Base-by-base conservation (phyloP, 352 stramenopile species). In the Pythium coloratum region DNA sequence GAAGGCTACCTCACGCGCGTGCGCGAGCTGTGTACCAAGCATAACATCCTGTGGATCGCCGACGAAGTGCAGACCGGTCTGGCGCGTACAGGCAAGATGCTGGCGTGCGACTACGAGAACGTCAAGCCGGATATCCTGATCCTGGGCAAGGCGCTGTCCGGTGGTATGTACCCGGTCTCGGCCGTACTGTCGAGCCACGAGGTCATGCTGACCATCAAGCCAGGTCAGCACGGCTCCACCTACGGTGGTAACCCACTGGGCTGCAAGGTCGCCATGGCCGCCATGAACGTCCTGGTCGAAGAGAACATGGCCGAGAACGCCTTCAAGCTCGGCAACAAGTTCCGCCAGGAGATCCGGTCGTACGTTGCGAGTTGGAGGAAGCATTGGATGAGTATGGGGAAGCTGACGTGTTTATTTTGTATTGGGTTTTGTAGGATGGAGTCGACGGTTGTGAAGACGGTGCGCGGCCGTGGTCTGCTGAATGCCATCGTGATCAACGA, bases 11-110 rank as follows among this genome's bases (percentile, higher is more conserved):
- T 99, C 70, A 84, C 84, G 56, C 78, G 82, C 33, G 86, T 96
- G 54, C 86, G 87, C 10, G 84, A 94, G 64, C 73, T 99, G 26
- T 99, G 97, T 76, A 85, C 95, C 68, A 96, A 99, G 80, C 84
- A 99, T 92, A 99, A 99, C 76, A 86, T 99, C n/a, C 85, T 99
- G 20, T 90, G 99, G 78, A 99, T 99, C 75, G 97, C 95, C 24
- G 98, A 99, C 82, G 98, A 99, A 81, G 97, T 99, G 20, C 97
- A 99, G 76, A 95, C 97, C 3, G 98, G 98, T 24, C 80, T 99
- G 20, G 96, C 94, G 42, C 91, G 97, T 51, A 99, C 97, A 32
- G 98, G 98, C 57, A 97, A 98, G 72, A 95, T 98, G 84, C 83
- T 99, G 36, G 95, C 95, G 4, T 92, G 95, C 16, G 94, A 99